Base-by-base conservation (phyloP, 768 basidiomycete genomes). In the Heimioporus sp. region DNA sequence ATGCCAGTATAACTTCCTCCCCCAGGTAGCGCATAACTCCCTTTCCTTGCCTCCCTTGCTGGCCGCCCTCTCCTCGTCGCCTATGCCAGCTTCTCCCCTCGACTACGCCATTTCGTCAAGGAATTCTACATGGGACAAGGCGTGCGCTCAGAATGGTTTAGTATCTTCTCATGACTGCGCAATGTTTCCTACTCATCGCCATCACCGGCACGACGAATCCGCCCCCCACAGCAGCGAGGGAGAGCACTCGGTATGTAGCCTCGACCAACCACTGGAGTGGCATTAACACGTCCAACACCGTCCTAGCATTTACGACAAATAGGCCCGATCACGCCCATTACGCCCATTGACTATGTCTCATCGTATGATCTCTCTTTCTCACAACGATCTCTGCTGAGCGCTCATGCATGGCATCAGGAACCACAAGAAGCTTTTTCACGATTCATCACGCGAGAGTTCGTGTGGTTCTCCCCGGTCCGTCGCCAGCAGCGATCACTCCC, bases 401-500 rank as follows among this genome's bases (percentile, higher is more conserved):
- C 24, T 40, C 28, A 35, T 46, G 17, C 30, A 24, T 36, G 53
- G 39, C 51, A 35, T 46, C 47, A 71, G 69, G 47, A 69, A 61
- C 54, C 47, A 69, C 60, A 69, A 64, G 59, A 69, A 56, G 36
- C 61, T 58, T n/a, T 58, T 69, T 56, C 62, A 68, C 54, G 67
- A 71, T 38, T 48, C 57, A n/a, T 65, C 69, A 42, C 53, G 56
- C 37, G 69, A 64, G 48, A 61, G 64, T 44, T 55, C 67, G 31
- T 65, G 62, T 54, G 59, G 55, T 42, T 69, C 67, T 17, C 64
- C 66, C 39, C 61, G 60, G 60, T 66, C 68, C 57, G 59, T 72
- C 46, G 52, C 62, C 49, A 70, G 73, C 56, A 80, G 77, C 58
- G 75, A 76, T 46, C 70, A 75, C 44, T 77, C 80, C n/a, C 76